These are phyloP conservation scores for Talaromyces adpressus DNA, from an alignment of 495 filamentous ascomycete genomes.

Conservation along the genomic window DNA sequence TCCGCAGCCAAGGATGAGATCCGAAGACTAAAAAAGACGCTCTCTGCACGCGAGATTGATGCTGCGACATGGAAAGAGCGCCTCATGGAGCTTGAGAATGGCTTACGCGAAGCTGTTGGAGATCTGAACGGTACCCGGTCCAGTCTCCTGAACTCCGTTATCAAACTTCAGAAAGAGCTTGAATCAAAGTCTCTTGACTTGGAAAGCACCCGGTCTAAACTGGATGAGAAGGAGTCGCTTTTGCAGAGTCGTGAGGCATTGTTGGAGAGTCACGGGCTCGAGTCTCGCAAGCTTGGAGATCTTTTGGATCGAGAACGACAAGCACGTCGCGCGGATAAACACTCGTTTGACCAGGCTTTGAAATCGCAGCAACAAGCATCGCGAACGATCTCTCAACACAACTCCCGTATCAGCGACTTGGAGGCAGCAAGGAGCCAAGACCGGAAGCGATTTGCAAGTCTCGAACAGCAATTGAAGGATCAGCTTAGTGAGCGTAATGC, in stretches of 20 bases:
- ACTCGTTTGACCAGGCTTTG: slow-evolving; percentile 79
- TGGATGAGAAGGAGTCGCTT: slow-evolving; percentile 81
- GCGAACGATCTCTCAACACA: slow-evolving; percentile 73
- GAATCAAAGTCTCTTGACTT: slow-evolving; percentile 77
- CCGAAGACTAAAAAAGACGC: slow-evolving; percentile 67
- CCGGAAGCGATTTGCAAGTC: slow-evolving; percentile 59
- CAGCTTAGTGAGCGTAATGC: slow-evolving; percentile 86
- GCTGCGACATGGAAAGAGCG: slow-evolving; percentile 83
- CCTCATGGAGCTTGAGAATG: slow-evolving; percentile 80
- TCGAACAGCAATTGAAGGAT: slow-evolving; percentile 76
- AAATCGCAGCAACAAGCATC: slow-evolving; percentile 78
- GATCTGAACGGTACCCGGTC: slow-evolving; percentile 84
- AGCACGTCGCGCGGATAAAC: slow-evolving; percentile 73
- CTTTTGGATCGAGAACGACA: slow-evolving; percentile 87
- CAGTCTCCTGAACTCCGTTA: slow-evolving; percentile 77
- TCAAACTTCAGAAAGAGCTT: slow-evolving; percentile 79
- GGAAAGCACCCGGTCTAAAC: slow-evolving; percentile 62
- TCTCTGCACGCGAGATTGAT: slow-evolving; percentile 82
- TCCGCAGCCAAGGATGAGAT: slow-evolving; percentile 78
- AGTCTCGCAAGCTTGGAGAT: slow-evolving; percentile 76
- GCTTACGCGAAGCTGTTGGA: slow-evolving; percentile 73
- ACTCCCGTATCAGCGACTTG: slow-evolving; percentile 76
- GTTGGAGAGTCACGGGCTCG: slow-evolving; percentile 83
- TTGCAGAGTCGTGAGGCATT: slow-evolving; percentile 86
- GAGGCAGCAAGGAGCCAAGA: slow-evolving; percentile 68